Base-by-base conservation (phyloP, 192 early-diverging fungal species). In the Entomortierella lignicola region DNA sequence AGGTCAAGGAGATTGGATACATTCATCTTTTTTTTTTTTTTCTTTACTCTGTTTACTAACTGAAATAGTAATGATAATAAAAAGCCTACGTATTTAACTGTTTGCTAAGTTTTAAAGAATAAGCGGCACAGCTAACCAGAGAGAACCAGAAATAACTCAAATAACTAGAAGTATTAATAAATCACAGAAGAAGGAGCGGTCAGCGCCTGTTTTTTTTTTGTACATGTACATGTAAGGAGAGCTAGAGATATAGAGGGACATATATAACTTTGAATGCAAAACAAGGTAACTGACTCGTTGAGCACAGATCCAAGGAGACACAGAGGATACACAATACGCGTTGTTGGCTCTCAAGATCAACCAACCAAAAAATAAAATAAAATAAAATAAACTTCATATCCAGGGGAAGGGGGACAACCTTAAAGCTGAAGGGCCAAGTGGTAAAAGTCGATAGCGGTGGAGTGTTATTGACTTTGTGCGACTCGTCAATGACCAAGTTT, bases 1-100 rank as follows among this genome's bases (percentile, higher is more conserved):
- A 20, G 37, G 41, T 8, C 20, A 23, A 60, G 23, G 2, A 60
- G 58, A 60, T 60, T 60, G 39, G 58, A 60, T n/a, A 58, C 4
- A 34, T 39, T 58, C 58, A 43, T 26, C 48, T 37, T 37, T 37
- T 4, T 37, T 37, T 4, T 10, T n/a, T n/a, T n/a, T n/a, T n/a
- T n/a, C n/a, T n/a, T n/a, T n/a, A n/a, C 42, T 44, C 17, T 44
- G 42, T 8, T 44, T 44, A 12, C 42, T 44, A 17, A 17, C 42
- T 44, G 42, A 12, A 8, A 8, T 12, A 44, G 42, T 44, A 44
- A 44, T n/a, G n/a, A n/a, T n/a, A n/a, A n/a, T n/a, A n/a, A n/a
- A n/a, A n/a, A n/a, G n/a, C n/a, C n/a, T n/a, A n/a, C n/a, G n/a
- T n/a, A n/a, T n/a, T n/a, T n/a, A n/a, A n/a, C n/a, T n/a, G n/a